Evolutionary conservation across 805 yeast species (phyloP).

Genomic region (Cyberlindnera sargentensis): DNA sequence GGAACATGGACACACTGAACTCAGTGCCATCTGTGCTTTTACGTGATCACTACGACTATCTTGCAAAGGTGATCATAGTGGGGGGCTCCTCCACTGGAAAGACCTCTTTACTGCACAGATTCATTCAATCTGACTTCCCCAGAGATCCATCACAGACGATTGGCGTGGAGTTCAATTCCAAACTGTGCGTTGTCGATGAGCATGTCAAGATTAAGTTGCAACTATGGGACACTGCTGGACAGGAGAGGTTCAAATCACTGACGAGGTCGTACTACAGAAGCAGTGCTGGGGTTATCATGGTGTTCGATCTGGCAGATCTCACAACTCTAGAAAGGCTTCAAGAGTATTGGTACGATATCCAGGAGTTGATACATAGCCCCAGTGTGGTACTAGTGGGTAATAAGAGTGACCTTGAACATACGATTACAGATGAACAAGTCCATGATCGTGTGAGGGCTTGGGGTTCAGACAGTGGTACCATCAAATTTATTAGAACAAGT

Average conservation of each 20-base stretch:
- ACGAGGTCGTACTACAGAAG: constrained; percentile 33
- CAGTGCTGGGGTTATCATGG: constrained; percentile 31
- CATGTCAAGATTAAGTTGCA: constrained; percentile 22
- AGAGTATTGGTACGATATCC: constrained; percentile 27
- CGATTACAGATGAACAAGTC: neutral
- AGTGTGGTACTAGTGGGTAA: constrained; percentile 30
- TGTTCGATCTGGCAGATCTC: constrained; percentile 26
- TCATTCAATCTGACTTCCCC: constrained; percentile 22
- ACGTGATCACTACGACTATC: constrained; percentile 25
- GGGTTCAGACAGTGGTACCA: neutral
- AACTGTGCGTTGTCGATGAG: constrained; percentile 8
- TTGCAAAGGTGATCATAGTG: constrained; percentile 34
- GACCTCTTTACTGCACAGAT: constrained; percentile 34
- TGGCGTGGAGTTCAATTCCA: constrained; percentile 35
- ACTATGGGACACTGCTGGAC: constrained; percentile 34
- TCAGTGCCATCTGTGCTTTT: constrained; percentile 3
- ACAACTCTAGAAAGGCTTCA: constrained; percentile 22
- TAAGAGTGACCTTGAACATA: constrained; percentile 23
- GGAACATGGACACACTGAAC: neutral
- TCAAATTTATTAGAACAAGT: constrained; percentile 26
- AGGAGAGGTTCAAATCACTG: constrained; percentile 30
- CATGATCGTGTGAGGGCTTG: neutral
- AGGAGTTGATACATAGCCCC: constrained; percentile 23
- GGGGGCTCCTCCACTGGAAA: constrained; percentile 40
- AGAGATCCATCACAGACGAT: constrained; percentile 27